Base-by-base conservation (phyloP, 2,329 filamentous ascomycete genomes). In the Pochonia chlamydosporia region DNA sequence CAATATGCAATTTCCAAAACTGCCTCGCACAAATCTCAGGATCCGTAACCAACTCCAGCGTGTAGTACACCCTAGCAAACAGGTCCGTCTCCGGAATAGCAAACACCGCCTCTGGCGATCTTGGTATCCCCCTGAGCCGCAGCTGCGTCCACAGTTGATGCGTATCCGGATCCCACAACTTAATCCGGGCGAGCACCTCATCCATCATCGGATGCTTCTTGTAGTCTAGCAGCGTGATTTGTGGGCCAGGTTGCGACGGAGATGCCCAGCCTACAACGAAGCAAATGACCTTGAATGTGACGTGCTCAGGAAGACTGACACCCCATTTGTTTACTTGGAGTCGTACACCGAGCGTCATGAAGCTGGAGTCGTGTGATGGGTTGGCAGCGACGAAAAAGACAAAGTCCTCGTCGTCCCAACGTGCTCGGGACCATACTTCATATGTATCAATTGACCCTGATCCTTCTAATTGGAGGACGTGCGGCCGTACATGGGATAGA, bases 361-460 rank as follows among this genome's bases (percentile, higher is more conserved):
- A 10, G 16, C 40, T 25, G 5, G 21, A 4, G 28, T 41, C 40
- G 14, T 41, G 24, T 16, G 21, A 11, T 28, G 40, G 28, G 23
- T 41, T 41, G 2, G 13, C 31, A 10, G 31, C 3, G 5, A 26
- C 20, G n/a, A 45, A 37, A 18, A 40, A 45, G 14, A 45, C 30
- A 3, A 20, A 14, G 30, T 36, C 42, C 25, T 44, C 42, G 42
- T 44, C 42, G 18, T 44, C 42, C 20, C 3, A 44, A 23, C 42
- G 26, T 6, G 28, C n/a, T 21, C 42, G 21, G 8, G 30, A 30
- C 42, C 42, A 44, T 9, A 21, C 42, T 18, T 44, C 26, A 20
- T 44, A 26, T 11, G 25, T 31, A 2, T 44, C 42, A 16, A 36
- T 10, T 14, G 13, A 14, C 16, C 16, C 5, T 16, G 40, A 11